phyloP scores from a whole-genome alignment of 2,329 filamentous ascomycete genomes.

The Purpureocillium lavendulum region DNA sequence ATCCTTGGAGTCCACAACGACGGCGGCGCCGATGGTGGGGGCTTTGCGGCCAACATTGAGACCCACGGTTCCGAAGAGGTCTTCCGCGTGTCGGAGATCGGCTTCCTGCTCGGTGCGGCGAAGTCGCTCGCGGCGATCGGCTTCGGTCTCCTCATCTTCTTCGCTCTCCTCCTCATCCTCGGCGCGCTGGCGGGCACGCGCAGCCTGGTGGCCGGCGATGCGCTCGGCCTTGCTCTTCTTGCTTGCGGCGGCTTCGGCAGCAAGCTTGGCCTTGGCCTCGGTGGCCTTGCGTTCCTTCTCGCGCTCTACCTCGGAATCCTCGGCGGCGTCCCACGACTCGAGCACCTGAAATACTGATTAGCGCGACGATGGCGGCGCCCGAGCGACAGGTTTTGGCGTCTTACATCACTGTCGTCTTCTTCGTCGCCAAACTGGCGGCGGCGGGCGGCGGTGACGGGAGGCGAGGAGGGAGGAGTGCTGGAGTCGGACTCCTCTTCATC shows the following conservation, averaged over 20 bases:
- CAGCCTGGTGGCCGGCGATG: constrained; percentile 68
- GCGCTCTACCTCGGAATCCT: constrained; percentile 93
- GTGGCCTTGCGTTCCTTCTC: constrained; percentile 86
- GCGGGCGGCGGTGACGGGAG: constrained; percentile 29
- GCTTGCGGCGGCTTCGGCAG: constrained; percentile 76
- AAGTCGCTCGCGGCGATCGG: constrained; percentile 65
- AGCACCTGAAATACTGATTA: constrained; percentile 53
- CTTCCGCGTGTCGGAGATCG: constrained; percentile 82
- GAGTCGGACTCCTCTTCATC: constrained; percentile 32
- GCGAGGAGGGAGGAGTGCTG: constrained; percentile 25
- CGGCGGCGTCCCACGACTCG: constrained; percentile 93
- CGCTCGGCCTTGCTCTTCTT: constrained; percentile 87
- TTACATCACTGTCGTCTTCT: constrained; percentile 74
- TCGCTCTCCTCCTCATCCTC: constrained; percentile 48
- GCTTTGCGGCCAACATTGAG: constrained; percentile 58
- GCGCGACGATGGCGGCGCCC: neutral
- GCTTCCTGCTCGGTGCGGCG: constrained; percentile 76
- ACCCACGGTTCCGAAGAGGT: constrained; percentile 75
- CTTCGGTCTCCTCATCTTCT: constrained; percentile 66
- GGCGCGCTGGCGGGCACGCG: constrained; percentile 43
- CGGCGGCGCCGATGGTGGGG: constrained; percentile 53
- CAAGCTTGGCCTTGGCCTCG: constrained; percentile 81
- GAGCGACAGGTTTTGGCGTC: constrained; percentile 13
- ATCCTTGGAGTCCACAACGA: constrained; percentile 64
- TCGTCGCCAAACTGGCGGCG: constrained; percentile 78